These are phyloP conservation scores for Trichoderma gracile DNA, from an alignment of 2,329 filamentous ascomycete genomes.

Conservation along the genomic window DNA sequence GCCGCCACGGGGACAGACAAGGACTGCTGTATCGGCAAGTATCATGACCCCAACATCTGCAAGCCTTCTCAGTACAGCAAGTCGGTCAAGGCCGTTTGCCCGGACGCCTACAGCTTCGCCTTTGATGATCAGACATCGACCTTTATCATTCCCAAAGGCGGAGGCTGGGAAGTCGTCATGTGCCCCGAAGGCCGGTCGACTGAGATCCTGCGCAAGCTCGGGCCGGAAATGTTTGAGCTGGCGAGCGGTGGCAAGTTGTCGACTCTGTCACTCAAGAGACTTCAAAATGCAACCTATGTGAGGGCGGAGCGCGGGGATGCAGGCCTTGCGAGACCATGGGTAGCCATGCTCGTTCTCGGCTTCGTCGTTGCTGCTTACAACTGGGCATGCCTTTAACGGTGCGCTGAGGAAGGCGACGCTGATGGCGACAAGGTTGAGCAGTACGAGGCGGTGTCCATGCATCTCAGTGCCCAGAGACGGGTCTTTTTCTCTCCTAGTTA, in stretches of 20 bases:
- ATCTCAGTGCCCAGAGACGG: background rate
- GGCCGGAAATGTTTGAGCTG: constrained; percentile 50
- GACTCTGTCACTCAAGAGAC: constrained; percentile 35
- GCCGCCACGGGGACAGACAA: constrained; percentile 64
- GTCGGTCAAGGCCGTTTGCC: constrained; percentile 72
- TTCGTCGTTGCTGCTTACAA: background rate
- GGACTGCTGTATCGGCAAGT: constrained; percentile 75
- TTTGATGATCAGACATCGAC: constrained; percentile 61
- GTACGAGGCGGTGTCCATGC: background rate
- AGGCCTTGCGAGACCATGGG: constrained; percentile 28
- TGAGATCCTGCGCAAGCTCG: constrained; percentile 57
- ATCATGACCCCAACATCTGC: constrained; percentile 64
- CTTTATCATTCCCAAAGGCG: constrained; percentile 65
- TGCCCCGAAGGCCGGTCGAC: constrained; percentile 66
- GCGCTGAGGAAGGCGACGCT: background rate
- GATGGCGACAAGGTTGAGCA: background rate
- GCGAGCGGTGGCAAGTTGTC: constrained; percentile 46
- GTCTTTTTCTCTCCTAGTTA: background rate
- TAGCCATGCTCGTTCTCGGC: constrained; percentile 22
- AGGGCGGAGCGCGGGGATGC: constrained; percentile 36
- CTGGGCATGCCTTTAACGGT: background rate
- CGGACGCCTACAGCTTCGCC: constrained; percentile 81
- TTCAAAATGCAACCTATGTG: constrained; percentile 41
- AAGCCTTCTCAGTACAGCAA: constrained; percentile 67
- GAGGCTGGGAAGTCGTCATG: constrained; percentile 76